Evolutionary conservation across 352 stramenopile species (phyloP).

Genomic region (Phytophthora megakarya): DNA sequence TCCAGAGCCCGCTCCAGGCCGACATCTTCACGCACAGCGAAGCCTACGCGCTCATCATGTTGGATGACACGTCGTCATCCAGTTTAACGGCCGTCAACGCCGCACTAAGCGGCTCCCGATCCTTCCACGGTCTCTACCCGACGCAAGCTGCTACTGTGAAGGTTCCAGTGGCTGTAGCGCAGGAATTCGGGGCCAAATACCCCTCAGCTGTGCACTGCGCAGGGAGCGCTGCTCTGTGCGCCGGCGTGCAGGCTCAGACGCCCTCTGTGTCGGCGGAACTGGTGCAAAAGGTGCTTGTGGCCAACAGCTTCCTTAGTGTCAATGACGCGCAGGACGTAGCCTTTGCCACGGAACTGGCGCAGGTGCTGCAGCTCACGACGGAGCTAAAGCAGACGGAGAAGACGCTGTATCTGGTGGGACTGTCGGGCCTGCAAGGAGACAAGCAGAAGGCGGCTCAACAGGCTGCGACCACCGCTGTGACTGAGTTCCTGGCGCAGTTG

Average conservation of each 20-base stretch:
- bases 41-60: slow-evolving; percentile 41
- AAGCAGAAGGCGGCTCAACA: slow-evolving; percentile 38
- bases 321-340: slow-evolving; percentile 32
- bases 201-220: slow-evolving; percentile 31
- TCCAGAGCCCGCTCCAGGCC: slow-evolving; percentile 42
- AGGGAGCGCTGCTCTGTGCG: slow-evolving; percentile 36
- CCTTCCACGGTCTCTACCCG: slow-evolving; percentile 44
- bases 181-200: slow-evolving; percentile 32
- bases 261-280: slow-evolving; percentile 6
- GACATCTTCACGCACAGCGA: slow-evolving; percentile 47
- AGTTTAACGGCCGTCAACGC: slow-evolving; percentile 32
- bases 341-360: slow-evolving; percentile 40
- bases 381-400: slow-evolving; percentile 30
- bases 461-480: slow-evolving; percentile 32
- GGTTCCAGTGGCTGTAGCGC: slow-evolving; percentile 34
- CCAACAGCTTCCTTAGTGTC: slow-evolving; percentile 35
- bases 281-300: slow-evolving; percentile 32
- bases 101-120: slow-evolving; percentile 13
- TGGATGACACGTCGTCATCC: slow-evolving; percentile 27
- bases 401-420: slow-evolving; percentile 43
- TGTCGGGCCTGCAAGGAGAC: slow-evolving; percentile 29
- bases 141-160: slow-evolving; percentile 20
- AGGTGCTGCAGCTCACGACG: slow-evolving; percentile 37
- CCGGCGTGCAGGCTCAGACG: slow-evolving; percentile 15
- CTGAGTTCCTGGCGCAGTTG: slow-evolving; percentile 46